Evolutionary conservation across 78 protist species (phyloP), one percentile per base, ranked within the genome.

Genomic region (Monosiga brevicollis): DNA sequence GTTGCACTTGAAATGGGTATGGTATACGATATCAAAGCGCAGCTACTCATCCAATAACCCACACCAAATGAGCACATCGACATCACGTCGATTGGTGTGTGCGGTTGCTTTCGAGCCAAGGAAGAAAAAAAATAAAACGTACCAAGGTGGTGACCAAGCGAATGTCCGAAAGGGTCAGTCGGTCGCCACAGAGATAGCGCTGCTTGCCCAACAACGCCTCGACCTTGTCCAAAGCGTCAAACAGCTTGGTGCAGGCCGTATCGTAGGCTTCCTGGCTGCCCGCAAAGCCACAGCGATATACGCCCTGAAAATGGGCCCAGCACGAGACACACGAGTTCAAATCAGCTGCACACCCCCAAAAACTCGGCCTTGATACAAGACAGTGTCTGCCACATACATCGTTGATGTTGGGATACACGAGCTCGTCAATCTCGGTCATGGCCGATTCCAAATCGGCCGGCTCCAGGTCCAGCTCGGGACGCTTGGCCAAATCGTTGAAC

Each of bases 261-360:
- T 49, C 82, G 83, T 93, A 78, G 22, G 88, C 85, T n/a, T 83
- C 81, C 85, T 91, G 94, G 2, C 87, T n/a, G 9, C 24, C 15
- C 26, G 94, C 95, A 41, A 86, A 90, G 39, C 97, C 97, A 43
- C 87, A 36, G n/a, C 55, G 22, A 89, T 94, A 94, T 2, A 94
- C 97, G 37, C 97, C 97, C n/a, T n/a, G n/a, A n/a, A n/a, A n/a
- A n/a, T n/a, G n/a, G n/a, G n/a, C n/a, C n/a, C n/a, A n/a, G n/a
- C n/a, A n/a, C n/a, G n/a, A n/a, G n/a, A n/a, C n/a, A n/a, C n/a
- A n/a, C n/a, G n/a, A n/a, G n/a, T n/a, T n/a, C n/a, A n/a, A n/a
- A n/a, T n/a, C n/a, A n/a, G n/a, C n/a, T n/a, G n/a, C n/a, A n/a
- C n/a, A n/a, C n/a, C n/a, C n/a, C n/a, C n/a, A n/a, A n/a, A n/a